Evolutionary conservation across 1,284 basidiomycete species (phyloP).

Genomic region (Chalciporus sp.): DNA sequence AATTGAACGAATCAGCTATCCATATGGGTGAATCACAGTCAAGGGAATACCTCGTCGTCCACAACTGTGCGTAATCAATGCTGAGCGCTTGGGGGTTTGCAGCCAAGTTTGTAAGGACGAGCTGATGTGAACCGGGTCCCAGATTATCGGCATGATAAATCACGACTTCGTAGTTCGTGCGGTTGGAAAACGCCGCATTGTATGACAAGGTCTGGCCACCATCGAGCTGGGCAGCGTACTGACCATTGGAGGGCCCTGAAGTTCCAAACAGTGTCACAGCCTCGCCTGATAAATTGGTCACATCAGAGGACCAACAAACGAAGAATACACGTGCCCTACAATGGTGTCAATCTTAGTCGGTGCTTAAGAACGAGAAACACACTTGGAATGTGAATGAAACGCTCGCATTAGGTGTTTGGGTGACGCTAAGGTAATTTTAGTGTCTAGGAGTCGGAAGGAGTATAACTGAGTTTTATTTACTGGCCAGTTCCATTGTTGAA

Average conservation of each 20-base stretch:
- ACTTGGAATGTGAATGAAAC: constrained; percentile 28
- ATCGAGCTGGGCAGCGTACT: too few relatives aligned
- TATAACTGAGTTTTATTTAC: constrained; percentile 13
- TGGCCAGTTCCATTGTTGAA: constrained; percentile 23
- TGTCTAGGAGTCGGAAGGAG: background rate
- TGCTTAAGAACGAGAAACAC: background rate
- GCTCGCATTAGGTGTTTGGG: constrained; percentile 18
- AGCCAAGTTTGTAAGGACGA: constrained; percentile 14
- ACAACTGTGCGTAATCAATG: constrained; percentile 15
- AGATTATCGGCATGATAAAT: constrained; percentile 12
- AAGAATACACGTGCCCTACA: constrained; percentile 7
- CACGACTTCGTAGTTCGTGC: too few relatives aligned
- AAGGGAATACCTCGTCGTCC: background rate
- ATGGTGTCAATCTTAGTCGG: background rate
- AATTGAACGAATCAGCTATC: too few relatives aligned
- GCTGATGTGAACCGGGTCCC: constrained; percentile 13
- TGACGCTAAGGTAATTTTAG: constrained; percentile 16
- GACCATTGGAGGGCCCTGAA: too few relatives aligned
- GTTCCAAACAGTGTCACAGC: too few relatives aligned
- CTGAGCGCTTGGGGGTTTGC: constrained; percentile 5
- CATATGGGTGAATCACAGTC: too few relatives aligned
- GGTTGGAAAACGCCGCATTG: too few relatives aligned
- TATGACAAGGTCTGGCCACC: too few relatives aligned
- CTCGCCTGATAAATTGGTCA: too few relatives aligned
- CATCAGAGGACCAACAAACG: too few relatives aligned